A percentile compares a stretch with the other conserved stretches of the same genome.
These are phyloP conservation scores for Moesziomyces sp. DNA, from an alignment of 1,284 basidiomycete species.

Conservation along the genomic window DNA sequence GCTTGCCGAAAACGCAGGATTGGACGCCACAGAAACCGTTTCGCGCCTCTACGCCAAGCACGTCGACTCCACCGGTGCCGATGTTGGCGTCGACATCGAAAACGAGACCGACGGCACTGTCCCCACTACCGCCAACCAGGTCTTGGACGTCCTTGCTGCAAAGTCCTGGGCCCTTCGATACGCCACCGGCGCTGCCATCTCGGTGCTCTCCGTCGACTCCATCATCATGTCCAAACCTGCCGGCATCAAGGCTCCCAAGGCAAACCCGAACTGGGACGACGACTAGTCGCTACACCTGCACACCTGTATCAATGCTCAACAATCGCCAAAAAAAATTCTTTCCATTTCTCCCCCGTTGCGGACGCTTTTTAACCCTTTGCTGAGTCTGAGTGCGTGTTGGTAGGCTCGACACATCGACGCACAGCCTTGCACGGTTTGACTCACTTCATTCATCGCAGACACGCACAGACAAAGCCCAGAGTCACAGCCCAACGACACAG, in stretches of 20 bases:
- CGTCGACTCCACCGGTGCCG: slow-evolving; percentile 70
- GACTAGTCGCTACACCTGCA: slow-evolving; percentile 36
- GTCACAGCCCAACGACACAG: no score
- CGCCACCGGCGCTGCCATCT: slow-evolving; percentile 91
- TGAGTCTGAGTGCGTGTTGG: no score
- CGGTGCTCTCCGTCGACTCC: slow-evolving; percentile 93
- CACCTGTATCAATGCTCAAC: neutral
- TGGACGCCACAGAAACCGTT: slow-evolving; percentile 91
- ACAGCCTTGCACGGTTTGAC: no score
- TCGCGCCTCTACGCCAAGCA: slow-evolving; percentile 90
- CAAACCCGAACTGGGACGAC: slow-evolving; percentile 67
- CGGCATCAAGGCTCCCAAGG: slow-evolving; percentile 66
- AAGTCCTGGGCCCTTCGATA: slow-evolving; percentile 89
- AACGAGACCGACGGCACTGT: slow-evolving; percentile 56
- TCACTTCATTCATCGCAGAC: no score
- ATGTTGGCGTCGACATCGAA: slow-evolving; percentile 89
- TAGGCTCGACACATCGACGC: no score
- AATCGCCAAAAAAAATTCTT: neutral
- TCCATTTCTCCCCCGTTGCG: neutral
- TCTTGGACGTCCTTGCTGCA: slow-evolving; percentile 81
- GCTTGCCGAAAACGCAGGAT: slow-evolving; percentile 94
- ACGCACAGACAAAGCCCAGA: no score
- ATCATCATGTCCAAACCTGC: slow-evolving; percentile 82
- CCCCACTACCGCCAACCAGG: slow-evolving; percentile 44
- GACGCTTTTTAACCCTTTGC: no score